Percentiles rank a stretch among this genome's conserved stretches.
Evolutionary conservation across 2,329 filamentous ascomycete species (phyloP).

Genomic region (Botrytis galanthina): DNA sequence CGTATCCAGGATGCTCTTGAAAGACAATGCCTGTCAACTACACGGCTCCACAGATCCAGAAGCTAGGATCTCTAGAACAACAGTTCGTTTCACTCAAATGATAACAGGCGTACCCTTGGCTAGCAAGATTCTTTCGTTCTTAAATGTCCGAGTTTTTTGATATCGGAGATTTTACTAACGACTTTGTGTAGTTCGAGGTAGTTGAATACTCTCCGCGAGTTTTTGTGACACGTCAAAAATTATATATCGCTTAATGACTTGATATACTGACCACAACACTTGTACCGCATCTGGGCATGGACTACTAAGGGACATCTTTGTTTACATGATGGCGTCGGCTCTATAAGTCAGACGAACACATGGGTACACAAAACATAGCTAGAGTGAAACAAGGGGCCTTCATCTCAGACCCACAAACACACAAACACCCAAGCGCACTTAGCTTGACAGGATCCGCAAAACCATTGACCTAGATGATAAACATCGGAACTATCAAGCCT

Average conservation of each 20-base stretch:
- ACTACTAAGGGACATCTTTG: background rate
- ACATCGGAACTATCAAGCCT: background rate
- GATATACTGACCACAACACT: background rate
- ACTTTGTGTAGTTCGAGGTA: background rate
- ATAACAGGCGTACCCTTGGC: background rate
- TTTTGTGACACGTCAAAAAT: background rate
- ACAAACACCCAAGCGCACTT: background rate
- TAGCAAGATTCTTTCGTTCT: background rate
- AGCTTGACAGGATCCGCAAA: background rate
- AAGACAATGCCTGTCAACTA: background rate
- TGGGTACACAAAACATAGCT: background rate
- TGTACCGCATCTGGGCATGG: background rate
- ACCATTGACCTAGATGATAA: background rate
- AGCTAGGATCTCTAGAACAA: background rate
- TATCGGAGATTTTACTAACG: background rate
- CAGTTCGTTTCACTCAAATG: background rate
- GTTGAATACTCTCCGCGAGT: no score
- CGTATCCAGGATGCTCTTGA: background rate
- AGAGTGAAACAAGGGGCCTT: background rate
- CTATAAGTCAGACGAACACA: background rate
- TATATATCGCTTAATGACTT: background rate
- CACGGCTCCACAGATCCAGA: background rate
- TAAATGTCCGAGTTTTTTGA: background rate
- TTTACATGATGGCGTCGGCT: background rate
- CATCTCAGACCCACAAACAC: background rate